phyloP scores from a whole-genome alignment of 495 filamentous ascomycete genomes.

The Neurospora sp. region DNA sequence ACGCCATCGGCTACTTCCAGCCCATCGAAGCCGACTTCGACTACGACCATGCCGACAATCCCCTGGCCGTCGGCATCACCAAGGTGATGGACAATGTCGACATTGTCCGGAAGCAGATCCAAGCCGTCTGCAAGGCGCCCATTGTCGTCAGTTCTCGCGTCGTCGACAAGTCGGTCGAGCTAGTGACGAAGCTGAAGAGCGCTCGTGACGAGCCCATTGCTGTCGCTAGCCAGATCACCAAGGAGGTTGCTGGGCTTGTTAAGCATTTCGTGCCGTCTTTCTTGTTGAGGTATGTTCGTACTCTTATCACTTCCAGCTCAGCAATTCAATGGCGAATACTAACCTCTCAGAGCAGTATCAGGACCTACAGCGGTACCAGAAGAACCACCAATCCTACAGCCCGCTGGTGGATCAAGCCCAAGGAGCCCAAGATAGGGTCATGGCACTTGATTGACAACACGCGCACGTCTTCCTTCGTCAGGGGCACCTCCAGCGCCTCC shows the following conservation, averaged over 20 bases:
- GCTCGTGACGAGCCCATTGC: background rate
- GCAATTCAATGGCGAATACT: background rate
- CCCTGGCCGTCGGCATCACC: background rate
- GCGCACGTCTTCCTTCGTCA: background rate
- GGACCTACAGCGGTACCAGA: background rate
- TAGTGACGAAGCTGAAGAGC: background rate
- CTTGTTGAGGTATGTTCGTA: background rate
- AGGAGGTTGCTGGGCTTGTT: background rate
- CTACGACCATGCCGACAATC: background rate
- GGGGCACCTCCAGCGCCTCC: too few relatives aligned
- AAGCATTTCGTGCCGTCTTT: background rate
- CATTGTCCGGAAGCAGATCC: background rate
- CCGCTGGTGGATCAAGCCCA: background rate
- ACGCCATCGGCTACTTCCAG: background rate
- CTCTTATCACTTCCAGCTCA: background rate
- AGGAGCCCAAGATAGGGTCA: background rate
- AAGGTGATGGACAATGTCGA: background rate
- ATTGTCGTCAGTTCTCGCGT: background rate
- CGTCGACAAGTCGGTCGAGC: background rate
- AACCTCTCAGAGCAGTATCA: background rate
- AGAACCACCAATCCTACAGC: background rate
- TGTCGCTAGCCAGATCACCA: background rate
- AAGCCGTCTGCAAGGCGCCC: background rate
- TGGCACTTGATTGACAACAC: background rate
- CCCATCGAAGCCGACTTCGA: background rate